phyloP scores from a whole-genome alignment of 805 yeast genomes.

The Debaryomyces castellii region DNA sequence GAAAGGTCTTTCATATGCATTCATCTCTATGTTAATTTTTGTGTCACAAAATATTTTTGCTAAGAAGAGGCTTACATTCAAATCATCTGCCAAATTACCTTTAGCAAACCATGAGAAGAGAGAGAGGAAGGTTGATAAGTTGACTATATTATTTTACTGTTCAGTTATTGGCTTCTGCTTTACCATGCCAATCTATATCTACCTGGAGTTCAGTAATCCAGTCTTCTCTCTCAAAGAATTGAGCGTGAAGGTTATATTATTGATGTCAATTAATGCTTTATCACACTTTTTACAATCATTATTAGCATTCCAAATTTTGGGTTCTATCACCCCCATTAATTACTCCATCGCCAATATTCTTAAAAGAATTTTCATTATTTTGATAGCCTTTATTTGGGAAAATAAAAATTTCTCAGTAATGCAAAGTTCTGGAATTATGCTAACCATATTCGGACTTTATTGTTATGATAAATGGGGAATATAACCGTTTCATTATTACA shows the following conservation, averaged over 20 bases:
- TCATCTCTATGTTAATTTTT: slow-evolving; percentile 61
- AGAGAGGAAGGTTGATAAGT: slow-evolving; percentile 57
- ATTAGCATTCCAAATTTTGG: slow-evolving; percentile 74
- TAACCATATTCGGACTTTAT: slow-evolving; percentile 41
- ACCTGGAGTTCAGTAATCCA: slow-evolving; percentile 48
- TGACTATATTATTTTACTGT: slow-evolving; percentile 70
- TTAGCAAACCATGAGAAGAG: slow-evolving; percentile 10
- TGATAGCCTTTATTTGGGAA: slow-evolving; percentile 66
- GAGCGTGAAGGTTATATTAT: slow-evolving; percentile 23
- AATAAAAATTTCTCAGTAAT: slow-evolving; percentile 18
- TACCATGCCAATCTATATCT: slow-evolving; percentile 65
- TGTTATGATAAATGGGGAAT: slow-evolving; percentile 44
- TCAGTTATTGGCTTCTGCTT: slow-evolving; percentile 65
- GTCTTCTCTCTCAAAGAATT: slow-evolving; percentile 31
- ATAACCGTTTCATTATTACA: not conserved
- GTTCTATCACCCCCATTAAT: slow-evolving; percentile 70
- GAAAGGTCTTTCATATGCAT: slow-evolving; percentile 50
- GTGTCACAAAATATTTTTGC: slow-evolving; percentile 81
- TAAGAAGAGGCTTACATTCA: slow-evolving; percentile 63
- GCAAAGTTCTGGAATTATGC: slow-evolving; percentile 35
- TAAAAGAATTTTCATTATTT: slow-evolving; percentile 70
- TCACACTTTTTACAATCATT: slow-evolving; percentile 73
- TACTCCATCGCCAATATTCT: slow-evolving; percentile 77
- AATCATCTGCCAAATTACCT: slow-evolving; percentile 23
- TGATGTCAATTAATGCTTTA: slow-evolving; percentile 61